Base-by-base conservation (phyloP, 2,329 filamentous ascomycete genomes). In the Alternaria postmessia region DNA sequence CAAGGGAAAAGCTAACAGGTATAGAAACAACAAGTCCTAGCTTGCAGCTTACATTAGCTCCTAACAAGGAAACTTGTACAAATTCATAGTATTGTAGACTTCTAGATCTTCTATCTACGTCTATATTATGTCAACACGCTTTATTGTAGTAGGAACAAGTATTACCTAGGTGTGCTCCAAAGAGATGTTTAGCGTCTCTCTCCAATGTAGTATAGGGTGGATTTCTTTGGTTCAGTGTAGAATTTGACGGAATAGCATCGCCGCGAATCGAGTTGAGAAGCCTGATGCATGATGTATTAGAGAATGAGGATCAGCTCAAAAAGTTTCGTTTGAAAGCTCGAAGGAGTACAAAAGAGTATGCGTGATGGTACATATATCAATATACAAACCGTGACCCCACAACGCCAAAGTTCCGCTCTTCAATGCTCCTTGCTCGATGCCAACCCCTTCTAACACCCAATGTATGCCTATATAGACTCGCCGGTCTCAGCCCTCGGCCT, bases 401-500 rank as follows among this genome's bases (percentile, higher is more conserved):
- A 12, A 7, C 32, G n/a, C 46, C 32, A 49, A n/a, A 18, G 22
- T 2, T 26, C 30, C 14, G 16, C 32, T 26, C 20, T n/a, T 20
- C 8, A 8, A 34, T 36, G 30, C 46, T 48, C 30, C 46, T 49
- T 12, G 9, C 20, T 24, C 20, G 32, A 38, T 30, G 46, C 30
- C 46, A 24, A 38, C 16, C n/a, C 14, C 46, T 30, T 32, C 20
- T 30, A 24, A 36, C 8, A 26, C 14, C 46, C 32, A 49, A 49
- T 3, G 4, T 5, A 16, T 9, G 28, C 46, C 4, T 49, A 75
- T 12, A 72, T 65, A 12, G 69, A 72, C 47, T 74, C 77, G 2
- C 76, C 77, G 32, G 74, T 79, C 48, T 75, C 73, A n/a, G 78
- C 78, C 51, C 78, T 72, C 16, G 74, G 71, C 53, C 75, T 67